A percentile compares a stretch with the other conserved stretches of the same genome.
These are phyloP conservation scores for Candida anutae DNA, from an alignment of 1,139 yeast species.

Conservation along the genomic window DNA sequence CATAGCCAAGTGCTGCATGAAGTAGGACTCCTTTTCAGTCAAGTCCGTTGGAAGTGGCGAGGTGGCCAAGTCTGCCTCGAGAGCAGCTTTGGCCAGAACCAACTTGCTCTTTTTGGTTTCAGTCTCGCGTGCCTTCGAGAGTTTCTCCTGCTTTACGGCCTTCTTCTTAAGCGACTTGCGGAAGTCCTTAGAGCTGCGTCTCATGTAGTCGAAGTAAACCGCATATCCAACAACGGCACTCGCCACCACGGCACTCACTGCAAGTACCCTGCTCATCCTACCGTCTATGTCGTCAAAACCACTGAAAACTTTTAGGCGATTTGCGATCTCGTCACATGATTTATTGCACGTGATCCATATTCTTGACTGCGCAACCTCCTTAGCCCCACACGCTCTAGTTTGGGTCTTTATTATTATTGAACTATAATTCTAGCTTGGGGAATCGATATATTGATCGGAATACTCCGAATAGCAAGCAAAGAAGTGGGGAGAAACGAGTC, in stretches of 20 bases:
- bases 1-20: constrained; percentile 73
- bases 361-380: too few species aligned
- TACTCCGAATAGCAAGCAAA: too few species aligned
- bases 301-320: too few species aligned
- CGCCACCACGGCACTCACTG: constrained; percentile 42
- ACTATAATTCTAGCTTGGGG: too few species aligned
- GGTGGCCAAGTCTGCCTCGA: constrained; percentile 53
- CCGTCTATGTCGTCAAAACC: too few species aligned
- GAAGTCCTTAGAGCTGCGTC: constrained; percentile 77
- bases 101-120: constrained; percentile 55
- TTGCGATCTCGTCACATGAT: too few species aligned
- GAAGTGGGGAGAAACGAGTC: too few species aligned
- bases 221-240: constrained; percentile 68
- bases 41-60: constrained; percentile 75
- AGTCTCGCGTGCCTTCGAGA: constrained; percentile 49
- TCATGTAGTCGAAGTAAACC: constrained; percentile 81
- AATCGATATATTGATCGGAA: too few species aligned
- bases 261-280: constrained; percentile 34
- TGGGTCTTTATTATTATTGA: too few species aligned
- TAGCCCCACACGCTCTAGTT: constrained; percentile 3
- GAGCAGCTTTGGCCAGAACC: constrained; percentile 51
- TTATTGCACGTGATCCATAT: too few species aligned
- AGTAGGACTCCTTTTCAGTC: constrained; percentile 63
- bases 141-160: constrained; percentile 51
- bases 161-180: constrained; percentile 66